These are phyloP conservation scores for Pseudopyrenochaeta lycopersici DNA, from an alignment of 2,329 filamentous ascomycete species.

Conservation along the genomic window DNA sequence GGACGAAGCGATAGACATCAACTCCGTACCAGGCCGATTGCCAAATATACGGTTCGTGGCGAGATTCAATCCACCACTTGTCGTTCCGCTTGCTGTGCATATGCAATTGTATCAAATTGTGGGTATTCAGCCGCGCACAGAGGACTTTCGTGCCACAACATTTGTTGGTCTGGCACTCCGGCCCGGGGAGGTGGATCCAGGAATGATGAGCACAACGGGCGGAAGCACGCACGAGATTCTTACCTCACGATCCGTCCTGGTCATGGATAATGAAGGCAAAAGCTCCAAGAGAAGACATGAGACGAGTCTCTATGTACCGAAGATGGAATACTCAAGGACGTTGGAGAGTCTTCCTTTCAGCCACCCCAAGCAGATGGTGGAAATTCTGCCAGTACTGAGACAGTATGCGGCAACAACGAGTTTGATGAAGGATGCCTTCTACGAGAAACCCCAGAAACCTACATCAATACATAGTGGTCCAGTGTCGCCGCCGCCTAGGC, in stretches of 20 bases:
- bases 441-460: conserved; percentile 41
- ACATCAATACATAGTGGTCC: conserved; percentile 17
- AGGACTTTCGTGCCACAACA: conserved; percentile 60
- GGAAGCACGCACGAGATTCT: conserved; percentile 60
- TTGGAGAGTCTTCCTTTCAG: conserved; percentile 76
- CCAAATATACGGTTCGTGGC: conserved; percentile 80
- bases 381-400: conserved; percentile 74
- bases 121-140: conserved; percentile 63
- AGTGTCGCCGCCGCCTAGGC: conserved; percentile 24
- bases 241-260: conserved; percentile 58
- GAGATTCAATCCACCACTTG: conserved; percentile 76
- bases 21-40: conserved; percentile 64
- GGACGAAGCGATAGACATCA: conserved; percentile 63
- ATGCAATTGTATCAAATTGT: conserved; percentile 69
- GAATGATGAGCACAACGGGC: conserved; percentile 55
- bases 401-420: conserved; percentile 78
- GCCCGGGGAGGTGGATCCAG: conserved; percentile 60
- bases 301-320: conserved; percentile 74
- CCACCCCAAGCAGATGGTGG: conserved; percentile 78
- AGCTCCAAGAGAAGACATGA: conserved; percentile 48
- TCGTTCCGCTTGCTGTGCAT: conserved; percentile 72
- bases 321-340: conserved; percentile 74
- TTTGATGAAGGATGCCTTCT: conserved; percentile 70
- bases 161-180: conserved; percentile 62
- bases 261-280: conserved; percentile 35